A percentile compares a stretch with the other conserved stretches of the same genome.
Conservation (phyloP, 371 early-diverging fungal genomes). For the Rhizopus delemar region DNA sequence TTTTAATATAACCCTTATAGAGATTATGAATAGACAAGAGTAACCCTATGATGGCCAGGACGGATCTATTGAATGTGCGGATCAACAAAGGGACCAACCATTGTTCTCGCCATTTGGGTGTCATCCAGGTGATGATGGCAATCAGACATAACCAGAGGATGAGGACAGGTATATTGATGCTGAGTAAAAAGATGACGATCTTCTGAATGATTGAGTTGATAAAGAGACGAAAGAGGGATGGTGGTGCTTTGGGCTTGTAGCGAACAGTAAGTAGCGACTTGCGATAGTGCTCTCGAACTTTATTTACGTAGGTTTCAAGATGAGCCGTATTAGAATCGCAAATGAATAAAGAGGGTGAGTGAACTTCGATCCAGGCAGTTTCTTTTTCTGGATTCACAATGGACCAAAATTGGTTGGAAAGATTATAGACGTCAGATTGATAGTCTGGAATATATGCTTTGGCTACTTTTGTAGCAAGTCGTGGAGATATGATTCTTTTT, state of each 20-base stretch:
- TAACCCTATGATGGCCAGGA: constrained; percentile 5
- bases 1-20: constrained; percentile 2
- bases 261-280: constrained; percentile 14
- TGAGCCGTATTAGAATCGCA: neutral
- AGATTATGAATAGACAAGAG: neutral
- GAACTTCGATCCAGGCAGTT: constrained; percentile 23
- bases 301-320: constrained; percentile 11
- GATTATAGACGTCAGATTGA: constrained; percentile 20
- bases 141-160: constrained; percentile 31
- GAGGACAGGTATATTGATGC: constrained; percentile 35
- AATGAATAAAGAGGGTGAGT: constrained; percentile 26
- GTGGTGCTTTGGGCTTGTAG: constrained; percentile 12
- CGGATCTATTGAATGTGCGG: constrained; percentile 13
- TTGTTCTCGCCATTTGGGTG: constrained; percentile 34
- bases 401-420: constrained; percentile 38
- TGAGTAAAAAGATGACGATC: constrained; percentile 7
- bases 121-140: constrained; percentile 40
- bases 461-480: constrained; percentile 3
- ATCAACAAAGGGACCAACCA: constrained; percentile 30
- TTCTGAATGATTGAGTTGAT: constrained; percentile 19
- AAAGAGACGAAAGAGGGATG: constrained; percentile 24
- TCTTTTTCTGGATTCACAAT: constrained; percentile 35
- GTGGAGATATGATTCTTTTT: constrained; percentile 8
- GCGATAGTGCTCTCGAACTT: constrained; percentile 22
- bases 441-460: constrained; percentile 4